Conservation (phyloP, 2,329 filamentous ascomycete species). For the Aureobasidium pullulans region DNA sequence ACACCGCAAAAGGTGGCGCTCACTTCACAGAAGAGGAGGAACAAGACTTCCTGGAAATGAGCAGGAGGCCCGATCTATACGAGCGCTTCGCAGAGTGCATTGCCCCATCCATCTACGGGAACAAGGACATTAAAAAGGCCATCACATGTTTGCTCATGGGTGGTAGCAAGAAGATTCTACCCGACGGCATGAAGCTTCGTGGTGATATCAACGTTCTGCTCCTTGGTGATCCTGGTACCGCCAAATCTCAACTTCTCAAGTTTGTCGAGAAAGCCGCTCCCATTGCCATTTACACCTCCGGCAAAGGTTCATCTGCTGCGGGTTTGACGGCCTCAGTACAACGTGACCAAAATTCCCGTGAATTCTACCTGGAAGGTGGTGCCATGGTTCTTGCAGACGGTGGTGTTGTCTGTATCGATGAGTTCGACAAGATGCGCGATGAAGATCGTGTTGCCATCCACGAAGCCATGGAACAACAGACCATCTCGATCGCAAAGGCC, state of each 20-base stretch:
- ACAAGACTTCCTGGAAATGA: constrained; percentile 90
- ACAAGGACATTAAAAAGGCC: constrained; percentile 91
- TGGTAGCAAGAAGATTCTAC: constrained; percentile 94
- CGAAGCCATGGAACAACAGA: constrained; percentile 99
- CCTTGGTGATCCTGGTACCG: constrained; percentile 94
- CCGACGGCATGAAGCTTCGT: constrained; percentile 94
- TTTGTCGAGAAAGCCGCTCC: constrained; percentile 95
- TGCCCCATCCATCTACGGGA: constrained; percentile 95
- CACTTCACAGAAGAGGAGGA: constrained; percentile 93
- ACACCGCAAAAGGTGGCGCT: constrained; percentile 71
- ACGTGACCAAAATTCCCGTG: constrained; percentile 79
- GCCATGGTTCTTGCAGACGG: constrained; percentile 97
- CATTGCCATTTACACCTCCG: constrained; percentile 97
- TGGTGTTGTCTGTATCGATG: constrained; percentile 95
- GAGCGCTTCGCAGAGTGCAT: constrained; percentile 84
- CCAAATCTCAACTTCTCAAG: constrained; percentile 93
- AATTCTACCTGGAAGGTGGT: constrained; percentile 96
- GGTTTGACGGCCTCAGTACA: constrained; percentile 97
- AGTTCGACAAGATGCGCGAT: constrained; percentile 99
- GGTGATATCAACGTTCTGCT: constrained; percentile 97
- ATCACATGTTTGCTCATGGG: constrained; percentile 90
- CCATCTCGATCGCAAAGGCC: constrained; percentile 96
- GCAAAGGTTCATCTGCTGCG: constrained; percentile 93
- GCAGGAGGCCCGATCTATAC: constrained; percentile 85
- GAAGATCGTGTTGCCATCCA: constrained; percentile 97